These are phyloP conservation scores for Asterochloris erici DNA, from an alignment of 139 green algal genomes.

Conservation along the genomic window DNA sequence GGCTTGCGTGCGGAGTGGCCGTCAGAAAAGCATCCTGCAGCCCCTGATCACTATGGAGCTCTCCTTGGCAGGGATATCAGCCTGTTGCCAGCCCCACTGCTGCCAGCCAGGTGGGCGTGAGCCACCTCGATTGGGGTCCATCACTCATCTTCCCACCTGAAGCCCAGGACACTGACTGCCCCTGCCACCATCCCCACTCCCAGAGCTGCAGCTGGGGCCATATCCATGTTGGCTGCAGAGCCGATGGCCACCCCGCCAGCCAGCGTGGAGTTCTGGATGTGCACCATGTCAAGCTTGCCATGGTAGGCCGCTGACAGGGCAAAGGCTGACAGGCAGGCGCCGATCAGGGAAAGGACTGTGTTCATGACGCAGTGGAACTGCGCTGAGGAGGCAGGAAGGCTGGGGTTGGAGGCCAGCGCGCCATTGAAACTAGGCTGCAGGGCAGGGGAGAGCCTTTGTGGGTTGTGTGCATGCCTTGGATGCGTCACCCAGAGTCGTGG, in stretches of 20 bases:
- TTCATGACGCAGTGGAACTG: slow-evolving; percentile 57
- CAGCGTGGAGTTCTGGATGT: slow-evolving; percentile 55
- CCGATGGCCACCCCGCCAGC: slow-evolving; percentile 68
- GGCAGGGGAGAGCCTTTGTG: background rate
- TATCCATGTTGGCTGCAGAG: slow-evolving; percentile 43
- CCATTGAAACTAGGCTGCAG: slow-evolving; percentile 54
- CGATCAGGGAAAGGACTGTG: slow-evolving; percentile 53
- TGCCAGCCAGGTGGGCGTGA: background rate
- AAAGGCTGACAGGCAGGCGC: slow-evolving; percentile 46
- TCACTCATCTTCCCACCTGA: background rate
- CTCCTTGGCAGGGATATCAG: background rate
- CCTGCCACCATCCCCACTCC: slow-evolving; percentile 45
- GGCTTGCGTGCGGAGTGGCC: background rate
- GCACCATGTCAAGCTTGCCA: slow-evolving; percentile 51
- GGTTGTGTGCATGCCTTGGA: background rate
- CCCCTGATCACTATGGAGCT: background rate
- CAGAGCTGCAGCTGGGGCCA: slow-evolving; percentile 38
- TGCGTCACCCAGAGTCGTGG: background rate
- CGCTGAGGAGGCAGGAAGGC: background rate
- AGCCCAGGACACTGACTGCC: slow-evolving; percentile 41
- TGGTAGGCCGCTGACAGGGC: slow-evolving; percentile 23
- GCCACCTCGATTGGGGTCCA: background rate
- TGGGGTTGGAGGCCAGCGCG: slow-evolving; percentile 40
- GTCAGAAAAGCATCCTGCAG: background rate
- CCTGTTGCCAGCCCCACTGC: background rate